Evolutionary conservation across 352 stramenopile genomes (phyloP).

Genomic region (Globisporangium iwayamae): DNA sequence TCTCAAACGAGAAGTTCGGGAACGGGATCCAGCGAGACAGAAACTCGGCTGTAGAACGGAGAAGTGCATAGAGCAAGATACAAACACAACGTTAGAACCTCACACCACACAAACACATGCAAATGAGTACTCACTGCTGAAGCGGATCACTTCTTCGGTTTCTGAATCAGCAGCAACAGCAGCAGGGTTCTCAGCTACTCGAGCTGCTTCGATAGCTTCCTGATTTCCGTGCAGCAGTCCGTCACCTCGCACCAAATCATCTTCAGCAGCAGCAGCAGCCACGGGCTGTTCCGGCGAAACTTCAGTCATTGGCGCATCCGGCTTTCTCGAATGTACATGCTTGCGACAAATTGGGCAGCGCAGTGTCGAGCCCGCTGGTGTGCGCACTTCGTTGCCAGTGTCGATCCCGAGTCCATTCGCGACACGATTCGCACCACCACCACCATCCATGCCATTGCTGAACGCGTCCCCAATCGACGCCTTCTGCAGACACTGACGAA

Average conservation of each 20-base stretch:
- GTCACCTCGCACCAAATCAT: not conserved
- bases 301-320: conserved; percentile 12
- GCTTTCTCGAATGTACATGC: conserved; percentile 45
- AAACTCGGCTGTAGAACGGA: conserved; percentile 42
- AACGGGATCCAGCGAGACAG: conserved; percentile 69
- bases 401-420: conserved; percentile 36
- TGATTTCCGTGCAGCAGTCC: conserved; percentile 3
- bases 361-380: conserved; percentile 25
- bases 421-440: conserved; percentile 16
- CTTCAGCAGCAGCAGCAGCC: not conserved
- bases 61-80: not conserved
- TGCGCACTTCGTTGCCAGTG: conserved; percentile 9
- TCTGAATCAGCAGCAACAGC: conserved; percentile 6
- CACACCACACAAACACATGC: not conserved
- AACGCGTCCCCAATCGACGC: conserved; percentile 60
- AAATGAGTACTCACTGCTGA: conserved; percentile 58
- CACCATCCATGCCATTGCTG: conserved; percentile 14
- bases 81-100: conserved; percentile 10
- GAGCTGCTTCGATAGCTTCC: not conserved
- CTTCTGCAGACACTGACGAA: conserved; percentile 74
- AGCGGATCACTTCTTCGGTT: conserved; percentile 60
- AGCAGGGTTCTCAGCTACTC: not conserved
- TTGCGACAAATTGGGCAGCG: conserved; percentile 66
- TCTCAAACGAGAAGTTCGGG: conserved; percentile 73
- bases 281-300: not conserved